phyloP scores from a whole-genome alignment of 257 asterid species.

The Fraxinus cuspidata region DNA sequence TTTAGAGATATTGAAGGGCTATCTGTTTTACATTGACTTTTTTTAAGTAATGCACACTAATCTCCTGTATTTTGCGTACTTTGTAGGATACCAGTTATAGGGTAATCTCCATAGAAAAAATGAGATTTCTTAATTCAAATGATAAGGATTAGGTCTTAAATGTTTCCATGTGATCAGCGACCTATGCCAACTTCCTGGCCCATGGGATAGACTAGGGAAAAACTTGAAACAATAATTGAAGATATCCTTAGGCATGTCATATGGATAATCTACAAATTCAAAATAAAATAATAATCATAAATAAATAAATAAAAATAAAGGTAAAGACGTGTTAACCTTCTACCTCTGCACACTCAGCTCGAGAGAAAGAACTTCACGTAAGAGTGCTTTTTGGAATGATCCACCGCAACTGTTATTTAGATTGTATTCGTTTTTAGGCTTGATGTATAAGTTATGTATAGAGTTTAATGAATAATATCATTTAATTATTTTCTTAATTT shows the following conservation, averaged over 20 bases:
- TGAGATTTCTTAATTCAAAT: too few species aligned
- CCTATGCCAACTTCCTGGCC: neutral
- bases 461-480: neutral
- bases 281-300: too few species aligned
- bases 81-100: neutral
- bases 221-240: neutral
- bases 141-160: neutral
- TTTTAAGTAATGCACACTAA: neutral
- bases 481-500: neutral
- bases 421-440: neutral
- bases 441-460: neutral
- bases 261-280: neutral
- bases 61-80: too few species aligned
- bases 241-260: neutral
- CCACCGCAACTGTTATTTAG: neutral
- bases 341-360: too few species aligned
- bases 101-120: neutral
- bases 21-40: neutral
- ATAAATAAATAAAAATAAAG: too few species aligned
- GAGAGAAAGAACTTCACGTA: neutral
- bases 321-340: too few species aligned
- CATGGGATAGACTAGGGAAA: neutral
- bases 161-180: neutral
- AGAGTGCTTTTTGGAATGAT: neutral
- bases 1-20: neutral